phyloP scores from a whole-genome alignment of 2,329 filamentous ascomycete species.

The Ceratocystis ficicola region DNA sequence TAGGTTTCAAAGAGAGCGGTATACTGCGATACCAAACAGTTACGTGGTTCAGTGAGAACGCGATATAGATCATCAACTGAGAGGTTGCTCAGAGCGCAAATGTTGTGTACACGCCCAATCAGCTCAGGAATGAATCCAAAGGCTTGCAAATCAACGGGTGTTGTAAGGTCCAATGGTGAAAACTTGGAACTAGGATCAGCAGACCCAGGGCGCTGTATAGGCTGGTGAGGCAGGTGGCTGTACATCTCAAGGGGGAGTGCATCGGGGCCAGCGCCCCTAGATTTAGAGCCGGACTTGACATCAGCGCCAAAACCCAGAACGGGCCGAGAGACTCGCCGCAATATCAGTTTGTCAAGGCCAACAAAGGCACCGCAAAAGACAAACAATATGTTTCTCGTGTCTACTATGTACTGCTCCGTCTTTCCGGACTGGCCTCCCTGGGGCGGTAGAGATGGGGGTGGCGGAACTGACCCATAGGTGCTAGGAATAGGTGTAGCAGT shows the following conservation, averaged over 20 bases:
- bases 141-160: conserved; percentile 62
- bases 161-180: conserved; percentile 57
- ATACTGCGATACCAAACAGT: conserved; percentile 80
- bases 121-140: conserved; percentile 91
- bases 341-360: conserved; percentile 73
- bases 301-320: conserved; percentile 87
- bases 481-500: conserved; percentile 41
- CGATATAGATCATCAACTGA: conserved; percentile 57
- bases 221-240: conserved; percentile 46
- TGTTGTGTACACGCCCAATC: conserved; percentile 88
- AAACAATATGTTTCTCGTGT: conserved; percentile 94
- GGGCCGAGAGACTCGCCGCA: conserved; percentile 72
- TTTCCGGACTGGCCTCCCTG: conserved; percentile 38
- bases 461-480: conserved; percentile 37
- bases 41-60: conserved; percentile 84
- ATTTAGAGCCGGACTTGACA: conserved; percentile 44
- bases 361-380: conserved; percentile 94
- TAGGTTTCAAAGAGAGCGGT: conserved; percentile 70
- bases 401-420: conserved; percentile 58
- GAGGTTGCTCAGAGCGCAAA: conserved; percentile 71
- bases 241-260: conserved; percentile 54
- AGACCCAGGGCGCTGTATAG: conserved; percentile 25
- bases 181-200: conserved; percentile 30
- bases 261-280: conserved; percentile 35
- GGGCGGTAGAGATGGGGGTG: conserved; percentile 33